These are phyloP conservation scores for Physcia stellaris DNA, from an alignment of 495 filamentous ascomycete species.

Conservation along the genomic window DNA sequence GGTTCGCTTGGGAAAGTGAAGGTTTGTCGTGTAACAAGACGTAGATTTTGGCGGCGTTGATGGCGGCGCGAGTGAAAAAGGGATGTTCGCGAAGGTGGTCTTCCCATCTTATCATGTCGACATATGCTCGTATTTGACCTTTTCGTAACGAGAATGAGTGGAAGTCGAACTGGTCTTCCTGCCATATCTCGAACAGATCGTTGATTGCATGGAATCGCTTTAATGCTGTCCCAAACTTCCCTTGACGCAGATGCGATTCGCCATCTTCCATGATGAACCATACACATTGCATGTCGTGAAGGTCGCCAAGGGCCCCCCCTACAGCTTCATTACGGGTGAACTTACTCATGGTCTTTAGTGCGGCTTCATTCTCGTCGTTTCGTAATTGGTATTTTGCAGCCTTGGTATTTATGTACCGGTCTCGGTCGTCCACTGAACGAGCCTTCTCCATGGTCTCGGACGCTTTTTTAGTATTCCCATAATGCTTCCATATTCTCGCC, in stretches of 20 bases:
- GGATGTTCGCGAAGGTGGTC: conserved; percentile 82
- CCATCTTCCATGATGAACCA: conserved; percentile 97
- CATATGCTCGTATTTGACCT: conserved; percentile 86
- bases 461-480: conserved; percentile 66
- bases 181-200: conserved; percentile 93
- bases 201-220: conserved; percentile 79
- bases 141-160: conserved; percentile 92
- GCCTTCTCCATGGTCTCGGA: conserved; percentile 82
- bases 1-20: conserved; percentile 39
- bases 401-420: conserved; percentile 97
- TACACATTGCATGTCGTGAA: conserved; percentile 96
- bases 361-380: conserved; percentile 79
- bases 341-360: conserved; percentile 75
- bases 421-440: conserved; percentile 66
- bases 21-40: conserved; percentile 67
- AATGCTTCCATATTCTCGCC: conserved; percentile 89
- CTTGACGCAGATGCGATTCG: conserved; percentile 73
- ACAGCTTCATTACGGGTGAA: conserved; percentile 87
- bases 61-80: conserved; percentile 77
- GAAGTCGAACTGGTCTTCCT: conserved; percentile 98
- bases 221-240: conserved; percentile 69
- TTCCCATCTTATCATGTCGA: conserved; percentile 95
- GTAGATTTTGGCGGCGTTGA: conserved; percentile 71
- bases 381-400: conserved; percentile 93
- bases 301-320: conserved; percentile 77